Base-by-base conservation (phyloP, 495 filamentous ascomycete species). In the Aspergillus olivimuriae region DNA sequence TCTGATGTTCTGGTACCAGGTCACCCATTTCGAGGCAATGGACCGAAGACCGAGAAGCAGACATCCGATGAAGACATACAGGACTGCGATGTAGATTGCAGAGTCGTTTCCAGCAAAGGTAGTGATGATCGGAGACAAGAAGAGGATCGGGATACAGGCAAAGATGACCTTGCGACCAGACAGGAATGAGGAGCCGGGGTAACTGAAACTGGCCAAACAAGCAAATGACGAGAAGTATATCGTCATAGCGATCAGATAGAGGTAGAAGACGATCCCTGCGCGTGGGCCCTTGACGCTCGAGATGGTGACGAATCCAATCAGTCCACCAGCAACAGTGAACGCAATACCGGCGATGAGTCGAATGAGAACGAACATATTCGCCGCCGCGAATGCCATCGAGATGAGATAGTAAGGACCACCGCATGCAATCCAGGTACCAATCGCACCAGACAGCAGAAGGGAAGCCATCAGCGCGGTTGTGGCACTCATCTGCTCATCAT, bases 341-440 rank as follows among this genome's bases (percentile, higher is more conserved):
- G 76, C 73, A 39, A 82, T 60, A 36, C 77, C 78, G n/a, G 73
- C 76, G 50, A 77, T 67, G 12, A 82, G 56, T 19, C 78, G 66
- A 18, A 74, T 77, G 2, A 81, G 57, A 11, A 82, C 68, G 43
- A 80, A 80, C 66, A 79, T 74, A 38, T 79, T 81, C 30, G 75
- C 74, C 6, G 76, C 77, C 7, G 75, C 69, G 51, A 81, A 82
- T 1, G 75, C 76, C 68, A 75, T 78, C 4, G 72, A 73, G 24
- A 76, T 66, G 15, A 82, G 68, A 49, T 82, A 82, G 58, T 81
- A 82, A 1, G 68, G 73, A 1, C 77, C 78, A 38, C 76, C 76
- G 34, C 66, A 73, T 32, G 68, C 69, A 43, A 82, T 78, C 76
- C 73, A 78, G 1, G 77, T 76, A 15, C 77, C 77, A 37, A 80